Evolutionary conservation across 73 alveolate species (phyloP).

Genomic region (Stentor coeruleus): DNA sequence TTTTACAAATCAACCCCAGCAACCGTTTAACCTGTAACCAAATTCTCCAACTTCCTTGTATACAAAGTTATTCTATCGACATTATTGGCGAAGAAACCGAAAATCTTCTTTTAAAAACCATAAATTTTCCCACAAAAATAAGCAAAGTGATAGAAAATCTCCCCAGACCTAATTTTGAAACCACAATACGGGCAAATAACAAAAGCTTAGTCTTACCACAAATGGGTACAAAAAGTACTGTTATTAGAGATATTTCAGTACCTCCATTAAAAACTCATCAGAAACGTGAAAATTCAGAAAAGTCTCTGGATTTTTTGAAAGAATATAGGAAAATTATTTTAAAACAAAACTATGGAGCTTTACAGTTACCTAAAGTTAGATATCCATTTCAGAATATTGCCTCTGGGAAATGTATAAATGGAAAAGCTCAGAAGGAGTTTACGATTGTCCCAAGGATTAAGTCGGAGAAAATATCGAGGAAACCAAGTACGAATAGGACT

Average conservation of each 20-base stretch:
- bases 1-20: slow-evolving; percentile 50
- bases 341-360: background rate
- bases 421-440: background rate
- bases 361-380: background rate
- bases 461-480: background rate
- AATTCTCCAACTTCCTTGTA: background rate
- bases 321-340: background rate
- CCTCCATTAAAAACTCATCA: background rate
- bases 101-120: background rate
- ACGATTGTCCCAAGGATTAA: background rate
- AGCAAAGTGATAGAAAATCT: background rate
- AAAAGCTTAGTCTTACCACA: background rate
- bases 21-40: slow-evolving; percentile 31
- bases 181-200: background rate
- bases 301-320: background rate
- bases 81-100: background rate
- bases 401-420: background rate
- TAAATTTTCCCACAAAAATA: background rate
- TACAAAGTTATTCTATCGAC: background rate
- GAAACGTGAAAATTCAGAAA: background rate
- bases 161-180: background rate
- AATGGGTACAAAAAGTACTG: background rate
- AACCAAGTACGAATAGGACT: background rate
- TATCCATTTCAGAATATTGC: too few relatives aligned
- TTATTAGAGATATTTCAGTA: background rate